Evolutionary conservation across 495 filamentous ascomycete genomes (phyloP).

Genomic region (Neurospora sp.): DNA sequence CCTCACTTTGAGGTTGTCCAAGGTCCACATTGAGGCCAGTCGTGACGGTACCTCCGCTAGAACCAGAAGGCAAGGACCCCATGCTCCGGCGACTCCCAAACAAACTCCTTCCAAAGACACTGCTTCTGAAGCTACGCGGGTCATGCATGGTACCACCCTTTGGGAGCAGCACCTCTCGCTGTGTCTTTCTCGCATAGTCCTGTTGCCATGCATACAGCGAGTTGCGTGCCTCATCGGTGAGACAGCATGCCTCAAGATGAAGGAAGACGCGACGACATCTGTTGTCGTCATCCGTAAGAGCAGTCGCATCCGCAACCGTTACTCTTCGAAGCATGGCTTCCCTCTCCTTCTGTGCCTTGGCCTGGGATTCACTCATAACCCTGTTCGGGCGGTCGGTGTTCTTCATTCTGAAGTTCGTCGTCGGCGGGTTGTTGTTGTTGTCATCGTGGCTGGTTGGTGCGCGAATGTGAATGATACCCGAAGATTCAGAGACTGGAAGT

Average conservation of each 20-base stretch:
- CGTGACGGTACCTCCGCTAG: background rate
- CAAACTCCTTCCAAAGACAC: background rate
- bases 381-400: background rate
- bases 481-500: background rate
- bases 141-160: slow-evolving; percentile 22
- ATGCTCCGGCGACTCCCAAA: background rate
- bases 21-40: background rate
- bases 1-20: background rate
- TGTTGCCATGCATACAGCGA: slow-evolving; percentile 40
- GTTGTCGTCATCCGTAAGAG: slow-evolving; percentile 28
- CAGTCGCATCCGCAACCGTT: background rate
- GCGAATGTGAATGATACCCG: background rate
- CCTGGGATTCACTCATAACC: background rate
- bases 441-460: background rate
- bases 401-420: background rate
- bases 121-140: background rate
- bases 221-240: slow-evolving; percentile 35
- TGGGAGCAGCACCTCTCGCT: slow-evolving; percentile 19
- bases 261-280: slow-evolving; percentile 38
- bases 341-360: background rate
- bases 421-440: background rate
- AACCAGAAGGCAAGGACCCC: background rate
- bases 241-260: slow-evolving; percentile 37
- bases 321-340: background rate
- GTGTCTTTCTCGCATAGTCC: slow-evolving; percentile 26